Evolutionary conservation across 2,329 filamentous ascomycete genomes (phyloP), one percentile per base, ranked within the genome.

Genomic region (Plectosphaerella plurivora): DNA sequence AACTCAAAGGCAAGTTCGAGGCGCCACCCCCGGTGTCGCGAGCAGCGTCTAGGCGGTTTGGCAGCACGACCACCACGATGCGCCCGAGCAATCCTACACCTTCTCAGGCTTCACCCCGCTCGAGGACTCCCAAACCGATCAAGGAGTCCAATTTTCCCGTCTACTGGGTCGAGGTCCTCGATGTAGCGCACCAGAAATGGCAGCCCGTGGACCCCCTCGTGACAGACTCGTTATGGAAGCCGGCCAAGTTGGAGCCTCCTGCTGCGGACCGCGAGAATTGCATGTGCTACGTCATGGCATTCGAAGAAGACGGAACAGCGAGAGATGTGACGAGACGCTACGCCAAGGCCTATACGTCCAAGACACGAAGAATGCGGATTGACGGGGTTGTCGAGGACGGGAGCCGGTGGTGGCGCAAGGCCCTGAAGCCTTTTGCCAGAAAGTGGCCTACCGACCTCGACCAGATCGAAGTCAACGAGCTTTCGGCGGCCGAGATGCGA

Each of bases 151-250:
- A 82, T 0, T 89, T 87, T 61, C 94, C 94, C 0, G 79, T 97
- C 3, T 97, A 91, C 65, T 99, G 94, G 94, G 87, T 97, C 1
- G 94, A 99, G 70, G 86, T 90, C 4, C 89, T 96, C 58, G 92
- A 97, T 57, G 76, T 84, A 50, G 88, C 88, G 0, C 83, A 91
- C 57, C 89, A 97, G 65, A 96, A 91, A 73, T 99, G 94, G 94
- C 82, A 96, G 51, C 81, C 91, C 0, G 83, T 94, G 37, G 94
- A 99, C 65, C 84, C 92, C 0, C 69, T 97, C 0, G 91, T 94
- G 2, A 96, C 92, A 0, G 78, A 82, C 51, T 88, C 58, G 0
- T 83, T 96, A 51, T 89, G 86, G 65, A 91, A 88, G 55, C 83
- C 90, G 0, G 79, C 78, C 28, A 84, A 81, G 46, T 75, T 99